Evolutionary conservation across 164 flowering plant species (phyloP).

Genomic region (Vitis labrusca): DNA sequence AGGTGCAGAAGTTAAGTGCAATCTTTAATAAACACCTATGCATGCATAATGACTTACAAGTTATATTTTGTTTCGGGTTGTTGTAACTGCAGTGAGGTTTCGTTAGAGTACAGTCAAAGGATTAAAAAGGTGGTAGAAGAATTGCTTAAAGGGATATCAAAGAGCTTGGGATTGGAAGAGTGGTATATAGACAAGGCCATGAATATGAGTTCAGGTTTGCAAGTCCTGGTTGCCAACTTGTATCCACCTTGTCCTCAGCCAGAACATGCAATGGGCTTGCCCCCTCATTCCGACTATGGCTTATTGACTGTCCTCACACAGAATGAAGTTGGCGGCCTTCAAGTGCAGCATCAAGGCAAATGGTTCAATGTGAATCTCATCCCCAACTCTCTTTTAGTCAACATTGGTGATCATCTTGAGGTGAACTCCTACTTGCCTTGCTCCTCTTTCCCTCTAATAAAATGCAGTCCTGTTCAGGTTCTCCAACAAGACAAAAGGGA

Average conservation of each 20-base stretch:
- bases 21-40: too few species aligned
- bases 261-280: slow-evolving; percentile 4
- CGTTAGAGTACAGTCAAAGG: slow-evolving; percentile 9
- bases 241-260: slow-evolving; percentile 12
- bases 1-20: too few species aligned
- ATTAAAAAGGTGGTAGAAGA: neutral
- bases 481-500: too few species aligned
- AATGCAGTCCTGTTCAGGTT: too few species aligned
- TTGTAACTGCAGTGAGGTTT: slow-evolving; percentile 4
- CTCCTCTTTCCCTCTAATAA: too few species aligned
- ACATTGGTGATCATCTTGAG: slow-evolving; percentile 16
- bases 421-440: neutral
- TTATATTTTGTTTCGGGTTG: too few species aligned
- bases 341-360: slow-evolving; percentile 4
- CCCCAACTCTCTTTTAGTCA: slow-evolving; percentile 4
- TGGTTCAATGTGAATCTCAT: slow-evolving; percentile 7
- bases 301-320: slow-evolving; percentile 8
- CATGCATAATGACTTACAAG: too few species aligned
- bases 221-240: slow-evolving; percentile 4
- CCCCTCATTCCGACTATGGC: slow-evolving; percentile 15
- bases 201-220: slow-evolving; percentile 1
- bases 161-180: slow-evolving; percentile 12
- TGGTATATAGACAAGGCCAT: slow-evolving; percentile 9
- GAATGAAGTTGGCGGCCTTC: slow-evolving; percentile 19
- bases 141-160: slow-evolving; percentile 9